phyloP scores from a whole-genome alignment of 345 rosid species.

The Citrus mangshanensis region DNA sequence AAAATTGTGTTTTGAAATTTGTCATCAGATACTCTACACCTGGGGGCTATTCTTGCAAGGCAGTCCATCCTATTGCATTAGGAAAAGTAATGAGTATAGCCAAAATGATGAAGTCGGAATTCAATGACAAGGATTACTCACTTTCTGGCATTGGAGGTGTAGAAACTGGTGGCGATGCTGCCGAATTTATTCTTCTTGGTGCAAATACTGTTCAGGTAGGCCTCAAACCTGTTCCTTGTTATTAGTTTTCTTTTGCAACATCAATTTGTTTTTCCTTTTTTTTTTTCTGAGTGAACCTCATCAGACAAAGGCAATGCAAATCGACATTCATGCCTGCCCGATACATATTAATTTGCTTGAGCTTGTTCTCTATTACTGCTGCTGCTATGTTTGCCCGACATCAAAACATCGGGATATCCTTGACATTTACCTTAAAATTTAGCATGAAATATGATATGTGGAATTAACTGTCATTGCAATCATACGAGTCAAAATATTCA shows the following conservation, averaged over 20 bases:
- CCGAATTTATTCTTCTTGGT: conserved; percentile 92
- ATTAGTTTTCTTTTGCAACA: not conserved
- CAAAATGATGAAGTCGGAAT: conserved; percentile 83
- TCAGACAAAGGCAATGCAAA: too few species aligned
- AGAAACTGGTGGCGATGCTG: conserved; percentile 91
- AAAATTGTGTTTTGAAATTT: conserved; percentile 10
- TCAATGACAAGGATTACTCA: conserved; percentile 48
- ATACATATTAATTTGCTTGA: not conserved
- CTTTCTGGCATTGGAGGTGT: conserved; percentile 96
- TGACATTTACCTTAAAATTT: not conserved
- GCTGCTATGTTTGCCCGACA: not conserved
- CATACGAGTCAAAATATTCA: not conserved
- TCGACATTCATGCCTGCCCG: not conserved
- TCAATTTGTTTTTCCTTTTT: not conserved
- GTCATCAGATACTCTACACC: conserved; percentile 86
- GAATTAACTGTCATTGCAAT: not conserved
- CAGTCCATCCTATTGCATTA: conserved; percentile 94
- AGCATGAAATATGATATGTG: not conserved
- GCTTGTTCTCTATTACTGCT: not conserved
- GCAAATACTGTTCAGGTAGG: conserved; percentile 93
- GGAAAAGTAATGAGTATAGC: conserved; percentile 91
- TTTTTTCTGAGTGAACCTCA: too few species aligned
- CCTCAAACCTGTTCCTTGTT: not conserved
- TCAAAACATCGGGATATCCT: not conserved
- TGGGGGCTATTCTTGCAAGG: conserved; percentile 93